Percentiles rank a stretch among this genome's conserved stretches.
Evolutionary conservation across 345 rosid species (phyloP).

Genomic region (Tarenaya hassleriana): DNA sequence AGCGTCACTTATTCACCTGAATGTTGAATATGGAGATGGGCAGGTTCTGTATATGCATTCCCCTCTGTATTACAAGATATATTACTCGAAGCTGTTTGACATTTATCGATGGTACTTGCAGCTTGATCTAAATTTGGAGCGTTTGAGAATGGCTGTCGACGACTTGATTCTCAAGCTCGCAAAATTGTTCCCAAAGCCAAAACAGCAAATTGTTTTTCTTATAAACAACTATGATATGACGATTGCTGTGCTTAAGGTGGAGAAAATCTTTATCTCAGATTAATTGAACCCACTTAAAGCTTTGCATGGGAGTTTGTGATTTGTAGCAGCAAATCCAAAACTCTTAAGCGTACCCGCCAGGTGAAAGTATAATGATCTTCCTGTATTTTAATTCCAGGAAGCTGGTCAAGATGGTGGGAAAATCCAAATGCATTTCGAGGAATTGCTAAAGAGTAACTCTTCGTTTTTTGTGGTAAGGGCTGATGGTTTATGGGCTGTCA

Average conservation of each 20-base stretch:
- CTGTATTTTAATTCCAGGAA: conserved; percentile 45
- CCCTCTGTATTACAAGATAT: conserved; percentile 3
- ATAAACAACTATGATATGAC: conserved; percentile 97
- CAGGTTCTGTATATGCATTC: conserved; percentile 48
- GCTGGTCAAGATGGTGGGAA: conserved; percentile 96
- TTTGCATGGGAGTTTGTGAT: conserved; percentile 15
- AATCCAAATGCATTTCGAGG: conserved; percentile 87
- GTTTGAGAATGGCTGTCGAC: conserved; percentile 91
- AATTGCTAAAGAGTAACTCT: conserved; percentile 81
- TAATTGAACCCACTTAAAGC: conserved; percentile 1
- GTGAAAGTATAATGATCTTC: conserved; percentile 3
- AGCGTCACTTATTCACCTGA: conserved; percentile 92
- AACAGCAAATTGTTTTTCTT: conserved; percentile 78
- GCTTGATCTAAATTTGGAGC: conserved; percentile 94
- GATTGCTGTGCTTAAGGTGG: conserved; percentile 87
- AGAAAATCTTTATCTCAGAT: conserved; percentile 9
- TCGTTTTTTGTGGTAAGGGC: conserved; percentile 72
- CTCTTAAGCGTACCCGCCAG: background rate
- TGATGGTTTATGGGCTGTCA: background rate
- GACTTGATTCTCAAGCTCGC: conserved; percentile 87
- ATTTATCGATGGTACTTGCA: conserved; percentile 31
- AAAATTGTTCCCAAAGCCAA: conserved; percentile 57
- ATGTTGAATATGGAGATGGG: conserved; percentile 93
- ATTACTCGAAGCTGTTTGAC: conserved; percentile 7
- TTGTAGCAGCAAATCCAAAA: conserved; percentile 2